phyloP scores from a whole-genome alignment of 2,329 filamentous ascomycete species.

The Cercospora brassicicola region DNA sequence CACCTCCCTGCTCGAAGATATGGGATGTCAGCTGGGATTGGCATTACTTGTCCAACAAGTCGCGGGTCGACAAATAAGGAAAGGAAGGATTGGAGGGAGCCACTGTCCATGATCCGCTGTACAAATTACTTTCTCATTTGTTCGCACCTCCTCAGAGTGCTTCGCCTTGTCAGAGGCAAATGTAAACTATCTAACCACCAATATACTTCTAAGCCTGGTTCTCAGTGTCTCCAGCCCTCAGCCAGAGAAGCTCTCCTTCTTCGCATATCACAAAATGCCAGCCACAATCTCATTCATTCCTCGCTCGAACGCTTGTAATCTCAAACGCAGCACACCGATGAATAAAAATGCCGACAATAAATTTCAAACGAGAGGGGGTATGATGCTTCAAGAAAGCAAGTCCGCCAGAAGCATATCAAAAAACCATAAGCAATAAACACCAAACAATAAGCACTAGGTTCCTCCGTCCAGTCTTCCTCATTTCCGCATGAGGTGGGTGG shows the following conservation, averaged over 20 bases:
- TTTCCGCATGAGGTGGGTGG: neutral
- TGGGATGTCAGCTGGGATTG: neutral
- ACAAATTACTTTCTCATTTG: neutral
- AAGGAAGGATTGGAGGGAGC: neutral
- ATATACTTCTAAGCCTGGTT: neutral
- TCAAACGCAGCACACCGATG: neutral
- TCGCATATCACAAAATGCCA: neutral
- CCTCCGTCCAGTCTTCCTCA: neutral
- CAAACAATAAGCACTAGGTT: neutral
- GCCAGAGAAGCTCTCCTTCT: neutral
- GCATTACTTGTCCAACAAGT: neutral
- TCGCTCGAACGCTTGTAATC: slow-evolving; percentile 22
- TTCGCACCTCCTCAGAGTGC: neutral
- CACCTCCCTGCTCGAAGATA: too few relatives aligned
- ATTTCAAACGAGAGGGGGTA: slow-evolving; percentile 23
- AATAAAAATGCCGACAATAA: neutral
- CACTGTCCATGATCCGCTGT: neutral
- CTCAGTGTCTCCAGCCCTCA: neutral
- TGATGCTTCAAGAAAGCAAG: slow-evolving; percentile 18
- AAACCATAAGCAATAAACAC: neutral
- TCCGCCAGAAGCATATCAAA: neutral
- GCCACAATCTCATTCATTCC: neutral
- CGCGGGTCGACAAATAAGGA: neutral
- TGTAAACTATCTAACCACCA: neutral
- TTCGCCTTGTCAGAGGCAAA: neutral